Evolutionary conservation across 139 green algal genomes (phyloP).

Genomic region (Chlorella sorokiniana): DNA sequence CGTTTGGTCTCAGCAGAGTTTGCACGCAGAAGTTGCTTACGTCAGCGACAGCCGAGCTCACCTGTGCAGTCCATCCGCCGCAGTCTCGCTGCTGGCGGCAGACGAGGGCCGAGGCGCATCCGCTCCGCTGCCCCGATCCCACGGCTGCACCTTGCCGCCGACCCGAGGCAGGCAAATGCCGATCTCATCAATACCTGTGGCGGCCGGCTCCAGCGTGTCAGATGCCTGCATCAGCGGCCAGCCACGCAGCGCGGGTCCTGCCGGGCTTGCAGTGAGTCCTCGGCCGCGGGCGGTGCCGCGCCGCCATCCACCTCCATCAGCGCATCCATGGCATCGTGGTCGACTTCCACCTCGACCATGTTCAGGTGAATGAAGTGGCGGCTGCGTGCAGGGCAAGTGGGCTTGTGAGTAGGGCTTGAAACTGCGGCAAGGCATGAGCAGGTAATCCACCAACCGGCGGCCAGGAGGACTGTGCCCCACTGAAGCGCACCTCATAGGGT

Average conservation of each 20-base stretch:
- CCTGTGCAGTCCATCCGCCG: neutral
- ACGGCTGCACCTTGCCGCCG: neutral
- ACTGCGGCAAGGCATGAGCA: neutral
- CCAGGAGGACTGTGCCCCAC: neutral
- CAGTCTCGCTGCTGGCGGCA: neutral
- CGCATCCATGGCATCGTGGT: constrained; percentile 10
- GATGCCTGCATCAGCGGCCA: neutral
- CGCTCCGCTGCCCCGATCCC: neutral
- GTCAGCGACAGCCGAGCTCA: no score
- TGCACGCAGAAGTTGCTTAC: no score
- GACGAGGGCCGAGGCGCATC: neutral
- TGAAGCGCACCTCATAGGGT: constrained; percentile 23
- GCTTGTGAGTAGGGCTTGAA: neutral
- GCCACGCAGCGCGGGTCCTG: no score
- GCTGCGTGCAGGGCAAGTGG: neutral
- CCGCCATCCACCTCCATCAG: constrained; percentile 12
- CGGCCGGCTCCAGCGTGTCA: neutral
- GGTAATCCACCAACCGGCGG: neutral
- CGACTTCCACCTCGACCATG: constrained; percentile 9
- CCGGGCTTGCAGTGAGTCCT: no score
- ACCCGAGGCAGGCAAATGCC: no score
- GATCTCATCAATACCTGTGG: no score
- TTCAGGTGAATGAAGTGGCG: constrained; percentile 24
- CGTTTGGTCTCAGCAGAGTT: no score
- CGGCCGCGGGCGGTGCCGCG: neutral